Conservation (phyloP, 2,329 filamentous ascomycete genomes). For the Fusarium neocosmosporiellum region DNA sequence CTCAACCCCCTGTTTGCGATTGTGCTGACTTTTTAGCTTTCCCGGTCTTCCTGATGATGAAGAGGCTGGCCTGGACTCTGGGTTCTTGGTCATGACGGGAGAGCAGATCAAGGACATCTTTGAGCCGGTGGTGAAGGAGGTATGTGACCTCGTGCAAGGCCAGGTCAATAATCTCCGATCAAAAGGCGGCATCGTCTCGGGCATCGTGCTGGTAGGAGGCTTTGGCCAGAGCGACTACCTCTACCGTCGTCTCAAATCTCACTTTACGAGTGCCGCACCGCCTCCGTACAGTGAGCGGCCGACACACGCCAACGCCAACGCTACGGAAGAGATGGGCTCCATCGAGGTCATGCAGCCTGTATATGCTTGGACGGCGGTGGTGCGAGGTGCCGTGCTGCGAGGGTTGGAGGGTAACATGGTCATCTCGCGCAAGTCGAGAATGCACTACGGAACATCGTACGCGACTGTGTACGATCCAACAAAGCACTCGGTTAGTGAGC, state of each 20-base stretch:
- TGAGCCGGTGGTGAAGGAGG: constrained; percentile 78
- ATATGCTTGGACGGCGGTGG: constrained; percentile 85
- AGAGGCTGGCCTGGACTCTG: constrained; percentile 78
- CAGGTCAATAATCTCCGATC: constrained; percentile 72
- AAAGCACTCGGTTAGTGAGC: constrained; percentile 77
- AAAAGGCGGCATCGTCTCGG: constrained; percentile 72
- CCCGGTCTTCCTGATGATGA: constrained; percentile 82
- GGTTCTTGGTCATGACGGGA: constrained; percentile 78
- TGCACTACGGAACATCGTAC: constrained; percentile 84
- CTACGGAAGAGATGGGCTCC: constrained; percentile 62
- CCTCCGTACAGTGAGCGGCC: constrained; percentile 76
- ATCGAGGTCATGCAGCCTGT: constrained; percentile 86
- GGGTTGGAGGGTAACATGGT: constrained; percentile 85
- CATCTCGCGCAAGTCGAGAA: constrained; percentile 77
- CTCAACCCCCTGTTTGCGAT: fast-evolving
- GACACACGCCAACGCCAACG: constrained; percentile 67
- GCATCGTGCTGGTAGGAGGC: constrained; percentile 85
- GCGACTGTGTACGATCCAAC: constrained; percentile 83
- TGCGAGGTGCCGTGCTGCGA: constrained; percentile 79
- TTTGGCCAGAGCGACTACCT: constrained; percentile 85
- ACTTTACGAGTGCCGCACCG: constrained; percentile 71
- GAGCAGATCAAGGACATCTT: constrained; percentile 79
- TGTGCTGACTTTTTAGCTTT: constrained; percentile 59
- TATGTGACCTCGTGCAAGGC: constrained; percentile 74
- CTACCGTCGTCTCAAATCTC: constrained; percentile 75